Percentiles rank a stretch among this genome's conserved stretches.
Conservation (phyloP, 2,329 filamentous ascomycete species). For the Emmonsia crescens region DNA sequence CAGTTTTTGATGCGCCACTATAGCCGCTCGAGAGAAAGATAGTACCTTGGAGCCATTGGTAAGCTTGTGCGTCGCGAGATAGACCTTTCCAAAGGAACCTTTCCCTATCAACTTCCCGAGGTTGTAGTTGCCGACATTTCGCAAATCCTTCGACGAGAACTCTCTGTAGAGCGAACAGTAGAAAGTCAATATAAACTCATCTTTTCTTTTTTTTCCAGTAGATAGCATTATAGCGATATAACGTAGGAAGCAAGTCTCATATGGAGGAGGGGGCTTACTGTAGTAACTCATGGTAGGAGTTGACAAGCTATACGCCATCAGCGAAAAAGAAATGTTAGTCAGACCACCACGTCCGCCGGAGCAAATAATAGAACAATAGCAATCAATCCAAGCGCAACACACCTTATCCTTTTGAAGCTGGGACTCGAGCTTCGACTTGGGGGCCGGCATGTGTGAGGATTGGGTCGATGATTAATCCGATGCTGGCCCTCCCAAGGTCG, state of each 20-base stretch:
- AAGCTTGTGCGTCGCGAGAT: conserved; percentile 89
- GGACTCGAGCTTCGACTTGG: conserved; percentile 39
- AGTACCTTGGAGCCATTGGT: conserved; percentile 91
- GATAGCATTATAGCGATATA: background rate
- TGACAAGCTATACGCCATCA: conserved; percentile 60
- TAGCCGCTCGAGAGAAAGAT: background rate
- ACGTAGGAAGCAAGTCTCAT: background rate
- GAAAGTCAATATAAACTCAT: background rate
- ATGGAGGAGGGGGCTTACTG: conserved; percentile 51
- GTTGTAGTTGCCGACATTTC: conserved; percentile 87
- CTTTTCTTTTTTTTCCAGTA: background rate
- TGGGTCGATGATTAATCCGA: background rate
- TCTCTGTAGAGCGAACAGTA: conserved; percentile 49
- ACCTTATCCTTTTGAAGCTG: conserved; percentile 52
- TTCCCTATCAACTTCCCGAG: conserved; percentile 90
- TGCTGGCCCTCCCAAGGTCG: conserved; percentile 3
- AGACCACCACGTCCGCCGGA: conserved; percentile 2
- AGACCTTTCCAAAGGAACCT: conserved; percentile 96
- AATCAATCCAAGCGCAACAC: conserved; percentile 10
- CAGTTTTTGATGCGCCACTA: background rate
- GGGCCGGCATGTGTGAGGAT: conserved; percentile 34
- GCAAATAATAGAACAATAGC: background rate
- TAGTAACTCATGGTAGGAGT: conserved; percentile 91
- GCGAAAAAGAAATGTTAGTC: conserved; percentile 13
- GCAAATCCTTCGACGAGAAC: conserved; percentile 83